Evolutionary conservation across 352 stramenopile species (phyloP), one percentile per base, ranked within the genome.

Genomic region (Phytopythium vexans): DNA sequence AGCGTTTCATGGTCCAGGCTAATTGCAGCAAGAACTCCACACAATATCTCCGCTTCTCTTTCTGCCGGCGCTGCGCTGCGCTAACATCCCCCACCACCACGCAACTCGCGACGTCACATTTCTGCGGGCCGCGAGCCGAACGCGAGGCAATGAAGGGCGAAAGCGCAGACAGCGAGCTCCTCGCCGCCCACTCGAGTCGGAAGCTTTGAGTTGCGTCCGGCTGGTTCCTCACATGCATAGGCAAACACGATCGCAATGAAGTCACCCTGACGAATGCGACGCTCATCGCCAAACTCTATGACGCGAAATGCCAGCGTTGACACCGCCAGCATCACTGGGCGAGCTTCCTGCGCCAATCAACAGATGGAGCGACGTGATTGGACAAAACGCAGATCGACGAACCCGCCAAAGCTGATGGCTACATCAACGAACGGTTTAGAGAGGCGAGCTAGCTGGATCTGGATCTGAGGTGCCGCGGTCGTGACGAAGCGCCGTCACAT

Each of bases 21-120:
- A 83, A 84, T 82, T 83, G 73, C 74, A 71, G 69, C 72, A 72
- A 69, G 72, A 84, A 86, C 77, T 85, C 77, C 77, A 86, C 77
- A 86, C 75, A 87, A 61, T 82, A 73, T 69, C 77, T 82, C 72
- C 68, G 35, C 32, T 58, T 84, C 41, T 21, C 39, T 88, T 58
- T 85, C 41, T 69, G 77, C 77, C 69, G 59, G 74, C 51, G 49
- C 46, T 64, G n/a, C 58, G 43, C 64, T 47, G 56, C 31, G 45
- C 53, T 41, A 52, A 32, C 27, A 43, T 53, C 36, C n/a, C 34
- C 16, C 42, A 41, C 52, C 44, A 57, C 36, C 51, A 41, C 32
- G 39, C 44, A 40, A 16, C 56, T 43, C 38, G 56, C 41, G 56
- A 43, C 62, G 61, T 75, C 67, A 72, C 67, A 70, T 75, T 69